Percentiles rank a stretch among this genome's conserved stretches.
Evolutionary conservation across 768 basidiomycete species (phyloP).

Genomic region (Inosperma sp.): DNA sequence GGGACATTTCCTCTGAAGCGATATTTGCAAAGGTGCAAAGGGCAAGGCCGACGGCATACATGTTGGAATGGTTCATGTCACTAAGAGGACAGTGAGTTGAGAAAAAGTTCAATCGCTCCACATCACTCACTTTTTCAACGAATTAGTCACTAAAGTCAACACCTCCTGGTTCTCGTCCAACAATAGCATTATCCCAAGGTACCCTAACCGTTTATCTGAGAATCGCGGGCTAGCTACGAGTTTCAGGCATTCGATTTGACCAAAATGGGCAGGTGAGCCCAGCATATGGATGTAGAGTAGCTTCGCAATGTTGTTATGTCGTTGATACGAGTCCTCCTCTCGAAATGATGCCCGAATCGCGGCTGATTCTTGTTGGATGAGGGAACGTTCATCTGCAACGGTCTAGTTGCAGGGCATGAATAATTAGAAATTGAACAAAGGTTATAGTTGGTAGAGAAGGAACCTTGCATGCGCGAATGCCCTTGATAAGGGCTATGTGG

Average conservation of each 20-base stretch:
- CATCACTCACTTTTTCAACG: conserved; percentile 83
- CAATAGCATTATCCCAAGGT: conserved; percentile 95
- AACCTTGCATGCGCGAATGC: conserved; percentile 96
- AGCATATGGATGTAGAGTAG: conserved; percentile 99
- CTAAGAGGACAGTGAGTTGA: conserved; percentile 38
- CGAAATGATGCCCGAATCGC: conserved; percentile 96
- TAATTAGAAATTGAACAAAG: conserved; percentile 16
- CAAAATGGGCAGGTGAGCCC: conserved; percentile 97
- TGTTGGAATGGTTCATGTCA: conserved; percentile 99
- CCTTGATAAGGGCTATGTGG: conserved; percentile 86
- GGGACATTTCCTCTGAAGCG: conserved; percentile 98
- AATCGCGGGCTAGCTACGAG: conserved; percentile 94
- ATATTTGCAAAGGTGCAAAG: conserved; percentile 99
- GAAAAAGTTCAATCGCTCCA: background rate
- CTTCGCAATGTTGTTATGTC: conserved; percentile 97
- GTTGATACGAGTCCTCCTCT: conserved; percentile 91
- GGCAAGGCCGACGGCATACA: conserved; percentile 96
- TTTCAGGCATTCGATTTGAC: conserved; percentile 96
- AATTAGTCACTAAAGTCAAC: conserved; percentile 94
- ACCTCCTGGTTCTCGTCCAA: conserved; percentile 98
- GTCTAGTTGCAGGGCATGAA: conserved; percentile 51
- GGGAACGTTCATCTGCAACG: conserved; percentile 93
- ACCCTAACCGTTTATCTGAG: conserved; percentile 93
- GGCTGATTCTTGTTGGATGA: conserved; percentile 96
- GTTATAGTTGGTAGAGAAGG: conserved; percentile 12